Evolutionary conservation across 257 asterid species (phyloP), one percentile per base, ranked within the genome.

Genomic region (Fraxinus cuspidata): DNA sequence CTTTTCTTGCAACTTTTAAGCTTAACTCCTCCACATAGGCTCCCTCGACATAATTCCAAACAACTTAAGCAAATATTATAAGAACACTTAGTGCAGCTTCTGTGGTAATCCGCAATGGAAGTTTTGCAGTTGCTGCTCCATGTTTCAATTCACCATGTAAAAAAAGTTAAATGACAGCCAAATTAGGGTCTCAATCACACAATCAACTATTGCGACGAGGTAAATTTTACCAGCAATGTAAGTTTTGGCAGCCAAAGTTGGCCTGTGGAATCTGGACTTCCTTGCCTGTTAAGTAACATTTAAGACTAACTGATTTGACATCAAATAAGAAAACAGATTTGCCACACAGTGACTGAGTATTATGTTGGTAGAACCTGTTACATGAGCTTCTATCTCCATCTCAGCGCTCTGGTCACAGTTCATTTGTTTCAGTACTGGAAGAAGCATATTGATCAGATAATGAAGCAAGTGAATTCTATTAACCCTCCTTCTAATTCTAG

Each of bases 31-130:
- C 76, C 92, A 78, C 44, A 16, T 53, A 78, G 79, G 76, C 80
- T 84, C 70, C 75, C 83, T 72, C 72, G 83, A 78, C 89, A 86
- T 81, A 89, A 84, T 83, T 89, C 97, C 83, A 81, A 89, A 80
- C 99, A 96, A 83, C 85, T 81, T 79, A 96, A 84, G 88, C 99
- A 96, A 83, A 96, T 92, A 78, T 85, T 88, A 80, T 89, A 96
- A 2, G 96, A 90, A 74, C 99, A 96, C 71, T 83, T 87, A 67
- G 87, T 38, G 88, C 99, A 96, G 84, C 90, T 89, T 88, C 97
- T 88, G 73, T 93, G 97, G 88, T 91, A 96, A 93, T 96, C 97
- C 81, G 90, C 80, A 81, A 93, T 88, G 70, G 94, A 84, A 47
- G 84, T 78, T 76, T 86, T 88, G 88, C 99, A 96, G 83, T 85